A percentile compares a stretch with the other conserved stretches of the same genome.
Conservation (phyloP, 2,329 filamentous ascomycete species). For the Corniculantispora saksenae region DNA sequence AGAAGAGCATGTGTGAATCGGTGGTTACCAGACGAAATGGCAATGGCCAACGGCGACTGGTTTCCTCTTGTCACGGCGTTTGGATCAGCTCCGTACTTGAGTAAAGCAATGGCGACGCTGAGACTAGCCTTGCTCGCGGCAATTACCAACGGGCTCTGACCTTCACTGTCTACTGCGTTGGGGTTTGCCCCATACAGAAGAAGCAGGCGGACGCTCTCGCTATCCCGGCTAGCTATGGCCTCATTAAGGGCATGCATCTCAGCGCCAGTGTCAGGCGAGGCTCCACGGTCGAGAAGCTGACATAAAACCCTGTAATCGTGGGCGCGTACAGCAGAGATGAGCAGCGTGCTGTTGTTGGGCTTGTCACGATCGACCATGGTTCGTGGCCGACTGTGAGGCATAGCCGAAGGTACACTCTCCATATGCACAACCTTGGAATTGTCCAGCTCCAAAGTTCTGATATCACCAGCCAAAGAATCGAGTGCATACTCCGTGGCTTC, state of each 20-base stretch:
- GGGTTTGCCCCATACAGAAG: conserved; percentile 59
- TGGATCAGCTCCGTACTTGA: conserved; percentile 65
- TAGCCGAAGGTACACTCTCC: not conserved
- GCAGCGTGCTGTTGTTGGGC: not conserved
- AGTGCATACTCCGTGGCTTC: not conserved
- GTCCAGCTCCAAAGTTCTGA: not conserved
- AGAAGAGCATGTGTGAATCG: conserved; percentile 61
- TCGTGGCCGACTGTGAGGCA: conserved; percentile 11
- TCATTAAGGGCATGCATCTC: conserved; percentile 54
- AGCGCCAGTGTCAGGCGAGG: conserved; percentile 49
- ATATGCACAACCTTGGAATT: conserved; percentile 1
- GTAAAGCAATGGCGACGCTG: conserved; percentile 58
- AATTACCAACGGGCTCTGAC: conserved; percentile 52
- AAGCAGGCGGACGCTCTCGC: conserved; percentile 55
- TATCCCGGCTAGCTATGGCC: conserved; percentile 51
- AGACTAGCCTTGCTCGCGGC: conserved; percentile 55
- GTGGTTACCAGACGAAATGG: conserved; percentile 53
- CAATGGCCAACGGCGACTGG: conserved; percentile 54
- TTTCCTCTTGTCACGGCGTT: conserved; percentile 53
- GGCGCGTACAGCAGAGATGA: conserved; percentile 7
- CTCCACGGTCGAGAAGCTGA: conserved; percentile 59
- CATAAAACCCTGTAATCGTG: not conserved
- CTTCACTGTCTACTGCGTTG: conserved; percentile 51
- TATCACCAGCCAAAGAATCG: not conserved
- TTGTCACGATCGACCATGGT: not conserved